Evolutionary conservation across 805 yeast species (phyloP).

Genomic region (Hanseniaspora vineae): DNA sequence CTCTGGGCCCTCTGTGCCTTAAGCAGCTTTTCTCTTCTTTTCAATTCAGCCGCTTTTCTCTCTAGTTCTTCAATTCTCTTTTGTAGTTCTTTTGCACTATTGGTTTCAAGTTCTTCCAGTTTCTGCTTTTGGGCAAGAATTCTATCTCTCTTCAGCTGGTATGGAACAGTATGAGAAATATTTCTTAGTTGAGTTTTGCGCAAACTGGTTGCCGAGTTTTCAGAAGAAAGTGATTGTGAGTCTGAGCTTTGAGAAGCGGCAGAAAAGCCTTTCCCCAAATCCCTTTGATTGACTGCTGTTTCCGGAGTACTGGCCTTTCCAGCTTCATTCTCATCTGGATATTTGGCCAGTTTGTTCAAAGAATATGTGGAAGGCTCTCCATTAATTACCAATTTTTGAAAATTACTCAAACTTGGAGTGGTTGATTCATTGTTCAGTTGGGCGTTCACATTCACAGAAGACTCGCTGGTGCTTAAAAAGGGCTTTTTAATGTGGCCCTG

Average conservation of each 20-base stretch:
- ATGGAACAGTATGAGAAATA: constrained; percentile 77
- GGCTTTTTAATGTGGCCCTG: constrained; percentile 6
- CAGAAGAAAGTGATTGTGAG: neutral
- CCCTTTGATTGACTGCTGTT: neutral
- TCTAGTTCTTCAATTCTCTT: constrained; percentile 66
- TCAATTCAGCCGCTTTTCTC: constrained; percentile 59
- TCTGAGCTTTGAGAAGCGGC: neutral
- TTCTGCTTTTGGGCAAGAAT: constrained; percentile 64
- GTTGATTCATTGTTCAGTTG: constrained; percentile 16
- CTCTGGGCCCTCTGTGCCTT: constrained; percentile 9
- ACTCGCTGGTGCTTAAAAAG: constrained; percentile 1
- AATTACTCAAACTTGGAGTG: constrained; percentile 25
- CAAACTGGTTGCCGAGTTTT: constrained; percentile 9
- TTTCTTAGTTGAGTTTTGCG: constrained; percentile 57
- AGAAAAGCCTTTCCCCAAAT: neutral
- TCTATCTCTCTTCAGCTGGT: constrained; percentile 64
- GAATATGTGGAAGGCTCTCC: constrained; percentile 6
- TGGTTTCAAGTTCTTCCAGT: constrained; percentile 66
- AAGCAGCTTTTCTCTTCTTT: constrained; percentile 47
- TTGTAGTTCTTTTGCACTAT: constrained; percentile 61
- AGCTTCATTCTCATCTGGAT: neutral
- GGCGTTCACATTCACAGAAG: constrained; percentile 4
- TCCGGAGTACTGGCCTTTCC: neutral
- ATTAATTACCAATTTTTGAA: constrained; percentile 7
- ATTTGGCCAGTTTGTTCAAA: constrained; percentile 2